phyloP scores from a whole-genome alignment of 352 stramenopile genomes.

The Pythium dissimile region DNA sequence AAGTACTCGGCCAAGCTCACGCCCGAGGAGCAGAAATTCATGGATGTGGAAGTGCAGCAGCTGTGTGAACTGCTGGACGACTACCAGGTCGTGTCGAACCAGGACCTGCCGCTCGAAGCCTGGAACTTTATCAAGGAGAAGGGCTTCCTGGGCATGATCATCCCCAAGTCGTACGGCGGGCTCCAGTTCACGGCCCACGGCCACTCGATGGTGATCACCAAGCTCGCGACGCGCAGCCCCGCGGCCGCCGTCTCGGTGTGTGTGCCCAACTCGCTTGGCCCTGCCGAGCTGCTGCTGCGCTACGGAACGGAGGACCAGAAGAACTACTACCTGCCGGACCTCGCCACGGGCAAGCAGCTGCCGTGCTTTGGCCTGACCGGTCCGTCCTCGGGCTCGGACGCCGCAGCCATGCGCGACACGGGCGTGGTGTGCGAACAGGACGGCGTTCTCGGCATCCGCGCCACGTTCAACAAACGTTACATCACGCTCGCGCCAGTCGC shows the following conservation, averaged over 20 bases:
- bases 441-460: slow-evolving; percentile 94
- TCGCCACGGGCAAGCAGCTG: slow-evolving; percentile 94
- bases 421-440: slow-evolving; percentile 92
- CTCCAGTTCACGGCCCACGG: slow-evolving; percentile 89
- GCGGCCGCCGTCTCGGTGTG: slow-evolving; percentile 93
- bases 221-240: slow-evolving; percentile 91
- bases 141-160: slow-evolving; percentile 98
- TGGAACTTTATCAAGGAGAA: slow-evolving; percentile 97
- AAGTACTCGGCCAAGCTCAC: slow-evolving; percentile 93
- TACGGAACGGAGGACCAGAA: slow-evolving; percentile 97
- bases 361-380: slow-evolving; percentile 97
- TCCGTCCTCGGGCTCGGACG: slow-evolving; percentile 93
- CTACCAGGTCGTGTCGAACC: slow-evolving; percentile 89
- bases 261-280: slow-evolving; percentile 96
- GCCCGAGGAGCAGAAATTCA: slow-evolving; percentile 92
- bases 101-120: slow-evolving; percentile 90
- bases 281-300: slow-evolving; percentile 93
- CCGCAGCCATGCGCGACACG: slow-evolving; percentile 93
- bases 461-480: slow-evolving; percentile 98
- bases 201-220: slow-evolving; percentile 91
- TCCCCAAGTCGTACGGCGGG: slow-evolving; percentile 95
- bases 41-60: slow-evolving; percentile 95
- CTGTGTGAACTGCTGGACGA: slow-evolving; percentile 97
- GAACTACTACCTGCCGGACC: slow-evolving; percentile 92
- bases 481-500: slow-evolving; percentile 98